Base-by-base conservation (phyloP, 2,329 filamentous ascomycete genomes). In the Beauveria australis region DNA sequence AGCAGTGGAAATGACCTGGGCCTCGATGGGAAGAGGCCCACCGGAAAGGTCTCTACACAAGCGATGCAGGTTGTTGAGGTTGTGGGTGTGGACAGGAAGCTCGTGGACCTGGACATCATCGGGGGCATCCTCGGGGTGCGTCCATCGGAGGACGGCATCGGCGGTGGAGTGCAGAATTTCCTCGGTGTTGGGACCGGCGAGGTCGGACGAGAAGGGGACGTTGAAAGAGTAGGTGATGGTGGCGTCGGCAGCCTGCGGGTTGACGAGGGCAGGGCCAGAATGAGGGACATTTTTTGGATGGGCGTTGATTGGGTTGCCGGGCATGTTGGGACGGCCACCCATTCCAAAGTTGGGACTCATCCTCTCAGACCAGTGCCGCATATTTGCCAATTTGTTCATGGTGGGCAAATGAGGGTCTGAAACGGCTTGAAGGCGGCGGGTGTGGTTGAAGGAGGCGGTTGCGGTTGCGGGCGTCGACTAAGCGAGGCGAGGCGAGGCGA, bases 151-250 rank as follows among this genome's bases (percentile, higher is more conserved):
- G 65, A 96, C 87, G 63, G 93, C 92, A 67, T 91, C 89, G 61
- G 87, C 85, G 65, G 90, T 96, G 65, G 93, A 92, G 76, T 97
- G 93, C 63, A 97, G 84, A 69, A 99, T 91, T 75, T 97, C 92
- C 74, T 97, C 92, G 67, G 89, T 89, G 70, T 97, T 92, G 65
- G 94, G 94, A 40, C 94, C 94, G 64, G 90, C 85, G 63, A 99
- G 86, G 69, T 93, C 93, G 65, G 91, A 96, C 67, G 92, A 88
- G 76, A 97, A 97, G 63, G 94, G 94, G 53, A 99, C 89, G 73
- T 97, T 97, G 86, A 99, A 97, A 66, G 91, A 93, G 73, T 96
- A 88, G 75, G 95, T 91, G 75, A 97, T 90, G 66, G 86, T 86
- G 57, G 87, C 81, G 72, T 93, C 89, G 71, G 88, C 82, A 64